Conservation (phyloP, 768 basidiomycete genomes). For the Lactarius sanguifluus region DNA sequence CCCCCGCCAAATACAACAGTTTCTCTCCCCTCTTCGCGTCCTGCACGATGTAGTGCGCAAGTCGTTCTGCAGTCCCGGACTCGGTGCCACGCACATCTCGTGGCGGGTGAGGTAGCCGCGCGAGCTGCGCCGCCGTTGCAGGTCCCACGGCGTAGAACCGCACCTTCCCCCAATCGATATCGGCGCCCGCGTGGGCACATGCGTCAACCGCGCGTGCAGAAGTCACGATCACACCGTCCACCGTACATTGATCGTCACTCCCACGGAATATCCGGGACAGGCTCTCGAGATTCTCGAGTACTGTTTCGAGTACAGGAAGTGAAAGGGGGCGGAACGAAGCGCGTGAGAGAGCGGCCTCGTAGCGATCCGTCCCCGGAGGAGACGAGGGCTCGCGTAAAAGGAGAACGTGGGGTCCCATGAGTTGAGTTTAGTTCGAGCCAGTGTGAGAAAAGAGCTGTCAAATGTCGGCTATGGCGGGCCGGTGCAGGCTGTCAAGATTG, state of each 20-base stretch:
- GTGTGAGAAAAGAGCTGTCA: not conserved
- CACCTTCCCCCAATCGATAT: conserved; percentile 48
- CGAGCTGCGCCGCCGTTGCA: conserved; percentile 50
- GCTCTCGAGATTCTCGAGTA: conserved; percentile 46
- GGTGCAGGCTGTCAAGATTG: not conserved
- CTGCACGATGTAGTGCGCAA: conserved; percentile 61
- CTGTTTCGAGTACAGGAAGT: conserved; percentile 73
- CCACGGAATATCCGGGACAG: conserved; percentile 46
- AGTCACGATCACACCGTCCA: conserved; percentile 71
- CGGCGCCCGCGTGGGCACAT: conserved; percentile 42
- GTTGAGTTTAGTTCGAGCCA: not conserved
- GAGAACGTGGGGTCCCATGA: conserved; percentile 37
- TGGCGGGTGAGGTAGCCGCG: conserved; percentile 35
- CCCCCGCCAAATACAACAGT: conserved; percentile 78
- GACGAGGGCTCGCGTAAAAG: conserved; percentile 42
- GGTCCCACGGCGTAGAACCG: conserved; percentile 83
- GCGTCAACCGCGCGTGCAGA: conserved; percentile 77
- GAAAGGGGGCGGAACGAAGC: conserved; percentile 55
- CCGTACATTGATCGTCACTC: conserved; percentile 22
- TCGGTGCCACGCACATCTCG: conserved; percentile 46
- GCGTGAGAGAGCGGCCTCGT: conserved; percentile 50
- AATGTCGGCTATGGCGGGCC: not conserved
- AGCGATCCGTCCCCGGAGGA: conserved; percentile 50
- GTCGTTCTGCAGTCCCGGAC: conserved; percentile 65
- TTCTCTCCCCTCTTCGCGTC: conserved; percentile 38